These are phyloP conservation scores for Emergomyces africanus DNA, from an alignment of 2,329 filamentous ascomycete genomes.

Conservation along the genomic window DNA sequence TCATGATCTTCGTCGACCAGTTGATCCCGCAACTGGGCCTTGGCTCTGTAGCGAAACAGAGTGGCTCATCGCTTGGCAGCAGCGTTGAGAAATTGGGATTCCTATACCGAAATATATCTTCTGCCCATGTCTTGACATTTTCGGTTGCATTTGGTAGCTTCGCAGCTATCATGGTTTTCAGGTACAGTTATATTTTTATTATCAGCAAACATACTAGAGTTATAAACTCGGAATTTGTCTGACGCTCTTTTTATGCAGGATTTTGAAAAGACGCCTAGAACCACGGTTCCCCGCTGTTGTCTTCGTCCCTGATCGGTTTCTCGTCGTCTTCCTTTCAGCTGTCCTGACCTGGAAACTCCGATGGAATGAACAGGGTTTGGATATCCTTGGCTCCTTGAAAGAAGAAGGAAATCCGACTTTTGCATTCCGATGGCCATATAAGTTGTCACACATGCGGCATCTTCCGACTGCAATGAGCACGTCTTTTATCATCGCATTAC, in stretches of 20 bases:
- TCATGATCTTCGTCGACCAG: slow-evolving; percentile 93
- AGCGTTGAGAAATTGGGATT: slow-evolving; percentile 78
- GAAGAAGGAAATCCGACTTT: slow-evolving; percentile 59
- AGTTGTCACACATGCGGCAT: slow-evolving; percentile 60
- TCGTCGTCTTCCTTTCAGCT: slow-evolving; percentile 76
- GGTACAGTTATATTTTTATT: slow-evolving; percentile 38
- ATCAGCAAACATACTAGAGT: not conserved
- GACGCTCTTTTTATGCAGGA: slow-evolving; percentile 36
- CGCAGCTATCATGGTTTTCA: slow-evolving; percentile 75
- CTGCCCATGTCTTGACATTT: slow-evolving; percentile 62
- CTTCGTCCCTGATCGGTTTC: slow-evolving; percentile 81
- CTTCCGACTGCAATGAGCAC: slow-evolving; percentile 80
- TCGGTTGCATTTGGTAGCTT: slow-evolving; percentile 70
- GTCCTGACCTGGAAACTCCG: slow-evolving; percentile 62
- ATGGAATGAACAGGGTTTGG: slow-evolving; percentile 71
- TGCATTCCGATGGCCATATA: slow-evolving; percentile 76
- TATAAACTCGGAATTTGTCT: not conserved
- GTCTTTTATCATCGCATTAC: slow-evolving; percentile 79
- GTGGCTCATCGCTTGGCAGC: slow-evolving; percentile 61
- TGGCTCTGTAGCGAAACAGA: slow-evolving; percentile 48
- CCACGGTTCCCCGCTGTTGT: slow-evolving; percentile 67
- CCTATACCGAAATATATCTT: slow-evolving; percentile 51
- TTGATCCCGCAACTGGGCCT: slow-evolving; percentile 83
- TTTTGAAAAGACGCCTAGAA: slow-evolving; percentile 69
- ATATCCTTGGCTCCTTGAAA: slow-evolving; percentile 70